These are phyloP conservation scores for Ascochyta viciae-villosae DNA, from an alignment of 2,329 filamentous ascomycete species.

Conservation along the genomic window DNA sequence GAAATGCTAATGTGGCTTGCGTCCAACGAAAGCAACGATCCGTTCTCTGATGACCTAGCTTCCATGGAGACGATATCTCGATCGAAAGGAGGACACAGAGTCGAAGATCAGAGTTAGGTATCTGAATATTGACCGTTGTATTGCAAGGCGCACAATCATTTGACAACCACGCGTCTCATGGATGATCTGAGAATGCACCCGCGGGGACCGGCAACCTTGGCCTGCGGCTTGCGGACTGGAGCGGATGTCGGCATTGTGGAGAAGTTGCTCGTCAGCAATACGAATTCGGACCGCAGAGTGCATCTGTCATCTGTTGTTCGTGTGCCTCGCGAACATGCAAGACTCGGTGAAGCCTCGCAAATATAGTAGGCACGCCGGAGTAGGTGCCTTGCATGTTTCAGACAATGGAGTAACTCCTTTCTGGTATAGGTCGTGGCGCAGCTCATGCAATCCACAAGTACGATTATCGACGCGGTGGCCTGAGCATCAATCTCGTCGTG, in stretches of 20 bases:
- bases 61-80: background rate
- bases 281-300: constrained; percentile 7
- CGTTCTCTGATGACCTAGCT: background rate
- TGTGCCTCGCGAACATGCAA: background rate
- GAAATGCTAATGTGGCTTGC: constrained; percentile 1
- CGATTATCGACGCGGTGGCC: background rate
- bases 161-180: background rate
- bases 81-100: background rate
- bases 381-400: constrained; percentile 1
- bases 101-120: background rate
- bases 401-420: background rate
- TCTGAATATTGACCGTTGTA: background rate
- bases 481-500: background rate
- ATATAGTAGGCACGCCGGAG: background rate
- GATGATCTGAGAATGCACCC: background rate
- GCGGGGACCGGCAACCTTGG: background rate
- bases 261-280: constrained; percentile 10
- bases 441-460: background rate
- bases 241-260: background rate
- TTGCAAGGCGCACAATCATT: background rate
- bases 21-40: background rate
- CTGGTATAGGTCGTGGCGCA: constrained; percentile 2
- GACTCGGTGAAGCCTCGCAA: background rate
- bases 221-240: background rate
- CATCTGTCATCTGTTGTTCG: background rate